phyloP scores from a whole-genome alignment of 129 eudicot genomes.

The Dittrichia graveolens region DNA sequence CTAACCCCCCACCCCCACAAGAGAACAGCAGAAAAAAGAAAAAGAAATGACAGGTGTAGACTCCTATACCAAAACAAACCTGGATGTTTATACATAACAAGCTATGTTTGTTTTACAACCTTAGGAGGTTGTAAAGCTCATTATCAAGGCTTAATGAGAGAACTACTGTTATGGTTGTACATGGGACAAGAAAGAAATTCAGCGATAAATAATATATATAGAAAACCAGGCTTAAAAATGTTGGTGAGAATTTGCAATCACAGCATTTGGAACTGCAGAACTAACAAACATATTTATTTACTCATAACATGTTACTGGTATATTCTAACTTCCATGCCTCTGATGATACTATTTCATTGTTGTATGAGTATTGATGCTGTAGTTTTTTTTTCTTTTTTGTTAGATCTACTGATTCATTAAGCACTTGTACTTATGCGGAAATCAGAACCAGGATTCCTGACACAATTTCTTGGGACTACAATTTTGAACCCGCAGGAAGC shows the following conservation, averaged over 20 bases:
- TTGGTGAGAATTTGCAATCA: slow-evolving; percentile 1
- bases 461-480: slow-evolving; percentile 95
- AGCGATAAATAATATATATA: background rate
- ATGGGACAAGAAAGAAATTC: background rate
- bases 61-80: background rate
- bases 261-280: slow-evolving; percentile 12
- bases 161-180: background rate
- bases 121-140: slow-evolving; percentile 13
- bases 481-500: slow-evolving; percentile 95
- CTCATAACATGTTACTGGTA: background rate
- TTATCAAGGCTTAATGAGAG: background rate
- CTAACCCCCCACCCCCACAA: too few relatives aligned
- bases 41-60: background rate
- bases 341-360: background rate
- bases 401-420: slow-evolving; percentile 78
- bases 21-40: too few relatives aligned
- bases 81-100: background rate
- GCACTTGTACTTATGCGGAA: slow-evolving; percentile 89
- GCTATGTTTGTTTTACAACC: background rate
- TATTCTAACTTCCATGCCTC: slow-evolving; percentile 8
- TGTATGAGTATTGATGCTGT: slow-evolving; percentile 1
- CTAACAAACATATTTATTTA: background rate
- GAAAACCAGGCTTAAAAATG: background rate
- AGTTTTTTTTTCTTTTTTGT: slow-evolving; percentile 8
- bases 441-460: slow-evolving; percentile 94